These are phyloP conservation scores for Beta corolliflora DNA, from an alignment of 179 eudicot genomes.

Conservation along the genomic window DNA sequence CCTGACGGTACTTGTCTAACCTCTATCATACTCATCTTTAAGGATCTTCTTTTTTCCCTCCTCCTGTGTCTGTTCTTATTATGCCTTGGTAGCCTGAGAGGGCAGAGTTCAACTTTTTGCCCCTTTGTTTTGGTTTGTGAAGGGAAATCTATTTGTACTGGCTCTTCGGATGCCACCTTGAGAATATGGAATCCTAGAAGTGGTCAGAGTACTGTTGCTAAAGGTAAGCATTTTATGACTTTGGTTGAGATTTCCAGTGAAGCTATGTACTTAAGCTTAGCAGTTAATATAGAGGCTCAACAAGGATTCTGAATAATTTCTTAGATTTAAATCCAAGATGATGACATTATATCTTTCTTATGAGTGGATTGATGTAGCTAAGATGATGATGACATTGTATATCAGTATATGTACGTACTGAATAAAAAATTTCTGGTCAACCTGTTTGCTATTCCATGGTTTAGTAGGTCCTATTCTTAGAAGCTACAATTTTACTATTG, in stretches of 20 bases:
- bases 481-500: too few species aligned
- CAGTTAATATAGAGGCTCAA: not conserved
- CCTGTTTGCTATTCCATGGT: too few species aligned
- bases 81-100: too few species aligned
- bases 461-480: too few species aligned
- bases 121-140: not conserved
- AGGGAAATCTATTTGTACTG: slow-evolving; percentile 16
- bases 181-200: slow-evolving; percentile 10
- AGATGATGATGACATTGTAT: not conserved
- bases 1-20: slow-evolving; percentile 6
- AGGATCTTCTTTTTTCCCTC: too few species aligned
- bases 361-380: not conserved
- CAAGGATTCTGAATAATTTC: not conserved
- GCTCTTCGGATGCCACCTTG: not conserved
- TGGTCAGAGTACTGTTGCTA: not conserved
- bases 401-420: not conserved
- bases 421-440: too few species aligned
- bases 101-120: not conserved
- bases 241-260: not conserved
- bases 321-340: not conserved
- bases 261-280: not conserved
- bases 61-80: too few species aligned
- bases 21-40: not conserved
- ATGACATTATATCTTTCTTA: not conserved
- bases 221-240: not conserved